A percentile compares a stretch with the other conserved stretches of the same genome.
These are phyloP conservation scores for Sphagnum fallax DNA, from an alignment of 228 moss, liverwort and hornwort species.

Conservation along the genomic window DNA sequence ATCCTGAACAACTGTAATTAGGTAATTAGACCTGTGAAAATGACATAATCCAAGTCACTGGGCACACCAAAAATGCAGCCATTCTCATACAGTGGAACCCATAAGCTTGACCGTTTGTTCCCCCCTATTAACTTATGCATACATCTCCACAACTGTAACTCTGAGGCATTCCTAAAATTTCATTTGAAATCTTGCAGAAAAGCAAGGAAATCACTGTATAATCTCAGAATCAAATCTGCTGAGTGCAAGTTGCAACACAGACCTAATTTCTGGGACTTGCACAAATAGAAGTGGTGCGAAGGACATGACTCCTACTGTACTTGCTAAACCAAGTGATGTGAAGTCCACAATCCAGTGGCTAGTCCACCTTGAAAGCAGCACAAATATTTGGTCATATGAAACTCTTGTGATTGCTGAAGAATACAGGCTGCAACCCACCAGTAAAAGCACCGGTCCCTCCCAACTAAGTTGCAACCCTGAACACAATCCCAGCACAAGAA, in stretches of 20 bases:
- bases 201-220: too few relatives aligned
- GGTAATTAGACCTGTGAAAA: too few relatives aligned
- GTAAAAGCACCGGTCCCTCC: slow-evolving; percentile 41
- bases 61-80: too few relatives aligned
- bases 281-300: slow-evolving; percentile 55
- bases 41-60: too few relatives aligned
- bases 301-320: slow-evolving; percentile 43
- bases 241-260: slow-evolving; percentile 49
- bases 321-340: slow-evolving; percentile 45
- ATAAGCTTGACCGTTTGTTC: too few relatives aligned
- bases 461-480: slow-evolving; percentile 51
- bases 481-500: background rate
- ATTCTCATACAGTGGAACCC: too few relatives aligned
- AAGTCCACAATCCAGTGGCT: slow-evolving; percentile 42
- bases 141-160: too few relatives aligned
- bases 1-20: too few relatives aligned
- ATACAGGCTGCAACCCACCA: slow-evolving; percentile 37
- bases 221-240: slow-evolving; percentile 4
- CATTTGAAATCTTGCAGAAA: too few relatives aligned
- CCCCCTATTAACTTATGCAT: too few relatives aligned
- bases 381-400: slow-evolving; percentile 22
- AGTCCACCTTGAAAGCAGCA: slow-evolving; percentile 23
- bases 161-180: too few relatives aligned
- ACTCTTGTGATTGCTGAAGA: slow-evolving; percentile 41
- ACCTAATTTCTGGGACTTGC: slow-evolving; percentile 36